A percentile compares a stretch with the other conserved stretches of the same genome.
Conservation (phyloP, 1,139 yeast genomes). For the Kodamaea sp. region DNA sequence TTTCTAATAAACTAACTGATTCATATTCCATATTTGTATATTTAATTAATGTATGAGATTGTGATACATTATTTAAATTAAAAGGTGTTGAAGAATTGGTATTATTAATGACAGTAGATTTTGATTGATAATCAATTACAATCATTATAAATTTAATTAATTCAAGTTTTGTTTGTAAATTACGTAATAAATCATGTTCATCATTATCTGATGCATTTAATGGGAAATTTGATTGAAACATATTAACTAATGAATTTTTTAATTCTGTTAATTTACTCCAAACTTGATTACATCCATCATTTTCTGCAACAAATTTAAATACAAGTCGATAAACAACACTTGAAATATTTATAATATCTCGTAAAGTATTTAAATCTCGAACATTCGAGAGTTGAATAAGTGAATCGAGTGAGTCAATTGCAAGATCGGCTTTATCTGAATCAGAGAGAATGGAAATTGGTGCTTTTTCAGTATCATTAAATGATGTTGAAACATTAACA, state of each 20-base stretch:
- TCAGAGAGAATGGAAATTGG: slow-evolving; percentile 7
- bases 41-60: slow-evolving; percentile 66
- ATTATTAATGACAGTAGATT: slow-evolving; percentile 32
- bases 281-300: slow-evolving; percentile 40
- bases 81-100: slow-evolving; percentile 23
- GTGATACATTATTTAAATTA: slow-evolving; percentile 56
- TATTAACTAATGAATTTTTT: slow-evolving; percentile 32
- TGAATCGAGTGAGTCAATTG: slow-evolving; percentile 38
- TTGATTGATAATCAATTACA: slow-evolving; percentile 67
- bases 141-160: slow-evolving; percentile 69
- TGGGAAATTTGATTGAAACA: slow-evolving; percentile 35
- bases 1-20: slow-evolving; percentile 65
- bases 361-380: slow-evolving; percentile 28
- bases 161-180: slow-evolving; percentile 59
- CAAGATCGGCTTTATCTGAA: slow-evolving; percentile 40
- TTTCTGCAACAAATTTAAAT: slow-evolving; percentile 41
- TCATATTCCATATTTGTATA: slow-evolving; percentile 60
- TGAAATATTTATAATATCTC: slow-evolving; percentile 32
- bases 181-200: slow-evolving; percentile 48
- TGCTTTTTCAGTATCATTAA: slow-evolving; percentile 16
- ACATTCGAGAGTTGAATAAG: slow-evolving; percentile 29
- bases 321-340: slow-evolving; percentile 38
- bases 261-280: slow-evolving; percentile 45
- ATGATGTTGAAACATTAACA: slow-evolving; percentile 23
- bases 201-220: slow-evolving; percentile 42